Conservation (phyloP, 2,329 filamentous ascomycete genomes). For the Aspergillus sp. region DNA sequence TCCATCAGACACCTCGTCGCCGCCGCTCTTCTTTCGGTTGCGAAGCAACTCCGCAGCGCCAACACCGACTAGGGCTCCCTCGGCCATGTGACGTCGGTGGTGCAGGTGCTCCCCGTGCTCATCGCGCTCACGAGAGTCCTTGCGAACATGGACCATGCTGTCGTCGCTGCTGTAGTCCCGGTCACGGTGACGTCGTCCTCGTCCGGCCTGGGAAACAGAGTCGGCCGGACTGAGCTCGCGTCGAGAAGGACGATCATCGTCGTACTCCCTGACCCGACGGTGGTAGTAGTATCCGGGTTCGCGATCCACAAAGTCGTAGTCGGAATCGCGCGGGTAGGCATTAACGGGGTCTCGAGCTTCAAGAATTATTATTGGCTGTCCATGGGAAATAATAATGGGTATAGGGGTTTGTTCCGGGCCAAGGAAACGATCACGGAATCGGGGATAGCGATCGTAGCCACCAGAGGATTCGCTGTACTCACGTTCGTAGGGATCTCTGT, state of each 20-base stretch:
- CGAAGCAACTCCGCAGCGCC: conserved; percentile 54
- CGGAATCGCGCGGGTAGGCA: conserved; percentile 43
- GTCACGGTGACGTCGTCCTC: conserved; percentile 28
- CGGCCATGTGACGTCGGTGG: conserved; percentile 51
- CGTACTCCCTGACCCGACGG: conserved; percentile 47
- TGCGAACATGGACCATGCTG: conserved; percentile 52
- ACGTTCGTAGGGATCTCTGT: conserved; percentile 37
- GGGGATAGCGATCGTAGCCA: conserved; percentile 45
- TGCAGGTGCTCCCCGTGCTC: conserved; percentile 40
- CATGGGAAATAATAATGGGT: conserved; percentile 46
- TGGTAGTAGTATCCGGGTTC: conserved; percentile 59
- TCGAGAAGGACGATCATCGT: conserved; percentile 40
- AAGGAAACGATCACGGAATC: conserved; percentile 46
- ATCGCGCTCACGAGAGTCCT: conserved; percentile 34
- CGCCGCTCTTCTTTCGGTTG: conserved; percentile 50
- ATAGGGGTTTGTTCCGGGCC: conserved; percentile 38
- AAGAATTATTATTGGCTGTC: conserved; percentile 49
- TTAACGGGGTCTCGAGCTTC: conserved; percentile 46
- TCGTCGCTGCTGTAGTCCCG: conserved; percentile 51
- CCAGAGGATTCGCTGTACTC: conserved; percentile 28
- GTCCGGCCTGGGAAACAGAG: conserved; percentile 43
- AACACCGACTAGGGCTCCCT: conserved; percentile 52
- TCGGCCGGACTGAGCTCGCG: conserved; percentile 45
- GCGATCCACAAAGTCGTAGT: conserved; percentile 51
- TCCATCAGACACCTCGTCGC: conserved; percentile 45